phyloP scores from a whole-genome alignment of 371 early-diverging fungal species.

The Rhizomucor miehei region DNA sequence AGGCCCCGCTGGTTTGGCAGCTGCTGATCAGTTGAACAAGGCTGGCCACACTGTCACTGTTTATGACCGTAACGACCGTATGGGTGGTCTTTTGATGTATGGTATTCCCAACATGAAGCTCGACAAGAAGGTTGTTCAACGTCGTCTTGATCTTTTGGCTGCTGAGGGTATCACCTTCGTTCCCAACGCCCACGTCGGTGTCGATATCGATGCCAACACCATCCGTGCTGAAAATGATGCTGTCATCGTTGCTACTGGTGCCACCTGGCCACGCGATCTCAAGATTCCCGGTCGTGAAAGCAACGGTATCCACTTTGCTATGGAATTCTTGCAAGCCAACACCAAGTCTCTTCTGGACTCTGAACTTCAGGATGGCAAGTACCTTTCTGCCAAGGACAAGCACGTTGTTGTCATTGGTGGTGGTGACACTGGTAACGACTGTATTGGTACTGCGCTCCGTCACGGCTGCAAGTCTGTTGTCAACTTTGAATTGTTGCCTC shows the following conservation, averaged over 20 bases:
- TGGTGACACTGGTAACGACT: constrained; percentile 97
- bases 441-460: constrained; percentile 91
- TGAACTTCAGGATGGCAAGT: constrained; percentile 66
- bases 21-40: constrained; percentile 96
- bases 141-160: constrained; percentile 89
- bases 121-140: constrained; percentile 90
- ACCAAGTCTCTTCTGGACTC: constrained; percentile 85
- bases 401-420: constrained; percentile 97
- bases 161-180: constrained; percentile 91
- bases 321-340: constrained; percentile 93
- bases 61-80: constrained; percentile 93
- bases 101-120: constrained; percentile 99
- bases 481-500: constrained; percentile 96
- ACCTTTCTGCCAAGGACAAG: constrained; percentile 88
- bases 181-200: constrained; percentile 84
- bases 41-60: constrained; percentile 94
- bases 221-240: constrained; percentile 75
- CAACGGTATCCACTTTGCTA: constrained; percentile 95
- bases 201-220: constrained; percentile 64
- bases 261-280: constrained; percentile 96
- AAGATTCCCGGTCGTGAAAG: constrained; percentile 82
- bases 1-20: constrained; percentile 95
- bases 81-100: constrained; percentile 96
- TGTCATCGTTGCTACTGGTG: constrained; percentile 88
- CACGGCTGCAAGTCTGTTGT: constrained; percentile 88